These are phyloP conservation scores for Macrotyloma uniflorum DNA, from an alignment of 306 rosid species.

Conservation along the genomic window DNA sequence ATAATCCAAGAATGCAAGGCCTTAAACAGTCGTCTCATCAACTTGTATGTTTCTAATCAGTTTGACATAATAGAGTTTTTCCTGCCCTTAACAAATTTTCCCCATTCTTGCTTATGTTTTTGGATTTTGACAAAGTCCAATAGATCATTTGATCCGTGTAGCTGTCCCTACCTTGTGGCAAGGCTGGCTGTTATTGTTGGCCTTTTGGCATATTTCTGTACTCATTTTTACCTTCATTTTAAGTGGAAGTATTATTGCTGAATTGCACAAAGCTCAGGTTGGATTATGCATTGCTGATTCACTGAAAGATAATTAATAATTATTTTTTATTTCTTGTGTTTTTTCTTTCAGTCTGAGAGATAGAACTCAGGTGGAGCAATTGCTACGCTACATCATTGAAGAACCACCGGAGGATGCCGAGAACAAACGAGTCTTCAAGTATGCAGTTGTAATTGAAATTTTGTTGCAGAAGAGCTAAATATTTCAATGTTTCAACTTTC, in stretches of 20 bases:
- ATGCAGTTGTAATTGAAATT: conserved; percentile 31
- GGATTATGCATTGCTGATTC: background rate
- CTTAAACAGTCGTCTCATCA: conserved; percentile 91
- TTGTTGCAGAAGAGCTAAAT: conserved; percentile 4
- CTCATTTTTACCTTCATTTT: conserved; percentile 16
- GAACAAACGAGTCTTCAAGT: conserved; percentile 90
- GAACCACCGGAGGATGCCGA: conserved; percentile 91
- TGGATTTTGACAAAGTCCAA: background rate
- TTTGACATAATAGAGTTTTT: conserved; percentile 3
- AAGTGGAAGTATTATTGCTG: conserved; percentile 21
- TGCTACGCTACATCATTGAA: conserved; percentile 74
- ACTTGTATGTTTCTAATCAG: conserved; percentile 60
- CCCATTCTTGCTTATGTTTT: background rate
- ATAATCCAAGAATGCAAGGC: conserved; percentile 98
- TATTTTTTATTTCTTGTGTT: conserved; percentile 15
- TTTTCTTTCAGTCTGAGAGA: conserved; percentile 74
- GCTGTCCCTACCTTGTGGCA: background rate
- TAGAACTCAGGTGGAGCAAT: conserved; percentile 88
- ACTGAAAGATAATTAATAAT: conserved; percentile 23
- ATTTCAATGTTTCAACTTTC: conserved; percentile 1
- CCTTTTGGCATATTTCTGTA: conserved; percentile 8
- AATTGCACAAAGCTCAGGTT: background rate
- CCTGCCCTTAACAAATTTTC: background rate
- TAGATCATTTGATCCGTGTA: background rate
- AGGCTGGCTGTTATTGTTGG: background rate